Evolutionary conservation across 2,329 filamentous ascomycete genomes (phyloP), one percentile per base, ranked within the genome.

Genomic region (Aureobasidium sp.): DNA sequence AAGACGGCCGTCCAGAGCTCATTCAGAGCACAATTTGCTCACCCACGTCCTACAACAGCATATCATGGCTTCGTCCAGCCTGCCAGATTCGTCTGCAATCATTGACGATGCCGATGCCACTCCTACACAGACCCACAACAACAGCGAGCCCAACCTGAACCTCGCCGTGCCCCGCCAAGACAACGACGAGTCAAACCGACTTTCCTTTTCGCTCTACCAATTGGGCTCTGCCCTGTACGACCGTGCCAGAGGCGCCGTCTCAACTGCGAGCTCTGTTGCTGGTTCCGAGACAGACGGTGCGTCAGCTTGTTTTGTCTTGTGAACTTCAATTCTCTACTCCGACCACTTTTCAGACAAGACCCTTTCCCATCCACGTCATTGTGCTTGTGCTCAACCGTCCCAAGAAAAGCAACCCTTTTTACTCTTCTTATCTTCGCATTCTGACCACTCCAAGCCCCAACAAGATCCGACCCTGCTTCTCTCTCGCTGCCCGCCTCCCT

Each of bases 151-250:
- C 12, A 51, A 41, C 34, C 44, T 64, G 32, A 51, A 41, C 46
- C 44, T 64, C 44, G 46, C 44, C 27, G 53, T 55, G 17, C 62
- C 62, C 51, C 66, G 70, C 62, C 62, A 67, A 8, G 71, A 72
- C 51, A 67, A 67, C 26, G 70, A 71, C 42, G 77, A 87, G 42
- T 78, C 78, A 48, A 88, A 89, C 69, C 84, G 89, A 56, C 79
- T 88, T 71, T 91, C 88, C 27, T 82, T 87, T 64, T 89, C 87
- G 8, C 77, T 90, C 56, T 88, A 88, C 70, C 90, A 88, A 36
- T 75, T 88, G 27, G 83, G 84, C 48, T 88, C 87, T 6, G 83
- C 79, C 59, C 82, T 78, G 23, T 75, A 74, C 66, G 73, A 73
- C 62, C 82, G 81, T 78, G 69, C 80, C 76, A 65, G 84, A 82